Evolutionary conservation across 2,329 filamentous ascomycete species (phyloP), one percentile per base, ranked within the genome.

Genomic region (Epicoccum nigrum): DNA sequence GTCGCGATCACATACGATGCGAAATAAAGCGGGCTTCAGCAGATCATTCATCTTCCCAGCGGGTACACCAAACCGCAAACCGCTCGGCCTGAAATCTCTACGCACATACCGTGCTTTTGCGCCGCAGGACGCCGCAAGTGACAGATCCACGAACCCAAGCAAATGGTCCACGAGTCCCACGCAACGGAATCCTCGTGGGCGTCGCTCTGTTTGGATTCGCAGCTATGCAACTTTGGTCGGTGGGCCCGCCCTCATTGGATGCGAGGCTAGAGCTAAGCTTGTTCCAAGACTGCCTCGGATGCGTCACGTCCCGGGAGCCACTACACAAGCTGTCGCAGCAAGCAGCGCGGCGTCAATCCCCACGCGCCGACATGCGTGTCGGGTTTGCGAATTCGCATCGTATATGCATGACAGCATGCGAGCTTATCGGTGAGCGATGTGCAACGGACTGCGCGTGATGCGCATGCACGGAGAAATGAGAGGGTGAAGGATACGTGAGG

Each of bases 231-330:
- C 17, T 51, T 41, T 51, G 47, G 47, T 41, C 23, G 16, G 30
- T 45, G 43, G 39, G 25, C 31, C 51, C 47, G 35, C 15, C 4
- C 16, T 49, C 46, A 65, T 68, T 65, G 65, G 63, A 43, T 51
- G 45, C n/a, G 27, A 30, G 15, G 54, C 58, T 54, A 54, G 46
- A 49, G 57, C 55, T 67, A 67, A 70, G 69, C 66, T 68, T 65
- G 66, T 67, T 67, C 61, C 51, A 62, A 68, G 59, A 55, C 38
- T 55, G 59, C 55, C 57, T 60, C 54, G 70, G 69, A 69, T 68
- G 68, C 66, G 54, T 63, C 64, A 68, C 19, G 51, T 65, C 62
- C 69, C 68, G 69, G 27, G 37, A 62, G 64, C 66, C 60, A 71
- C 49, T 59, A 65, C 68, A 60, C 25, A 39, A 40, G 32, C 39